Percentiles rank a stretch among this genome's conserved stretches.
Conservation (phyloP, 2,329 filamentous ascomycete genomes). For the Colletotrichum salicis region DNA sequence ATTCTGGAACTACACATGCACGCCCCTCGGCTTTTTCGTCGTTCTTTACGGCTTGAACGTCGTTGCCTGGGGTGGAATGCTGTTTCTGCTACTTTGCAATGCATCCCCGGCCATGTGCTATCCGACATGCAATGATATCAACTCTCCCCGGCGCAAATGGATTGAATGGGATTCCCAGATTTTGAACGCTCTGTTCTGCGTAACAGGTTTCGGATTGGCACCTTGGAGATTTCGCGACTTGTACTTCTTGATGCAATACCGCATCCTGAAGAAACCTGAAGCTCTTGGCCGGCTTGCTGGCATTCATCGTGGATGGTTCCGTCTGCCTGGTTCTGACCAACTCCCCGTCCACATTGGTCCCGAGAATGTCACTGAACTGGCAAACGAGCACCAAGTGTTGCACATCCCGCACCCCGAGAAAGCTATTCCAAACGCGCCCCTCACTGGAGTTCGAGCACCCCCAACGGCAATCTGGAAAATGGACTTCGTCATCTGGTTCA, state of each 20-base stretch:
- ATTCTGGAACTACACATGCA: conserved; percentile 79
- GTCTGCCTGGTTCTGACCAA: conserved; percentile 72
- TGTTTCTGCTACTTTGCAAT: conserved; percentile 85
- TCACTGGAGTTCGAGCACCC: conserved; percentile 77
- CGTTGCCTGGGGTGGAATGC: conserved; percentile 90
- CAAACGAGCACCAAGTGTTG: conserved; percentile 50
- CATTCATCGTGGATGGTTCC: conserved; percentile 80
- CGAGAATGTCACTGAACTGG: conserved; percentile 56
- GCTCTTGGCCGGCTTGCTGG: conserved; percentile 77
- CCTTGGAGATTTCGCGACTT: conserved; percentile 87
- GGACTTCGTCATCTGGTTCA: conserved; percentile 82
- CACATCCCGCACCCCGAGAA: conserved; percentile 71
- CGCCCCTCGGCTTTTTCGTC: conserved; percentile 79
- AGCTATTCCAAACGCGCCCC: conserved; percentile 72
- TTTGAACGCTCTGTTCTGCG: conserved; percentile 84
- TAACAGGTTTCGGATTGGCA: conserved; percentile 84
- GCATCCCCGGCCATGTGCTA: conserved; percentile 78
- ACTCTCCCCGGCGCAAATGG: conserved; percentile 84
- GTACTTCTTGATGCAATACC: conserved; percentile 76
- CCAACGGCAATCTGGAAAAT: conserved; percentile 79
- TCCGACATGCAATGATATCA: conserved; percentile 75
- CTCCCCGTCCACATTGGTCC: conserved; percentile 66
- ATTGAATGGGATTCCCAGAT: conserved; percentile 88
- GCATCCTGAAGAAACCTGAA: conserved; percentile 61
- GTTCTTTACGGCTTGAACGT: conserved; percentile 85